Evolutionary conservation across 768 basidiomycete genomes (phyloP).

Genomic region (Strobilomyces echinocephalus): DNA sequence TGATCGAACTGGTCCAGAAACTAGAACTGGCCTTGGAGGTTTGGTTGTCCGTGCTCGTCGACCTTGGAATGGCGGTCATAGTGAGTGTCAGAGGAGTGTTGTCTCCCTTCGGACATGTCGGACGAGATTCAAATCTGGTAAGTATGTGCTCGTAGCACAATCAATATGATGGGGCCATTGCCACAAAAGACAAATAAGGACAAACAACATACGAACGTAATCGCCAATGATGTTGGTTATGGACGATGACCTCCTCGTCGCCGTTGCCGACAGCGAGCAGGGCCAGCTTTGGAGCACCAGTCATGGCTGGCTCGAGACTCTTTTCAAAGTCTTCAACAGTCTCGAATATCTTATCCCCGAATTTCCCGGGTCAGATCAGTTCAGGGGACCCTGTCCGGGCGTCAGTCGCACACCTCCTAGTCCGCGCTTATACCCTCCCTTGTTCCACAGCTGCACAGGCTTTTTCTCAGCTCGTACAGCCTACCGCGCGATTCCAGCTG

Average conservation of each 20-base stretch:
- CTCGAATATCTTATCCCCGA: conserved; percentile 33
- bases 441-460: conserved; percentile 76
- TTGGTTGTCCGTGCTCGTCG: neutral
- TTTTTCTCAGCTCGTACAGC: conserved; percentile 71
- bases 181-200: conserved; percentile 22
- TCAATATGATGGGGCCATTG: conserved; percentile 1
- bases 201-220: conserved; percentile 11
- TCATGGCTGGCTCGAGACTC: conserved; percentile 31
- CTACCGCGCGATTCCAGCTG: conserved; percentile 74
- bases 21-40: conserved; percentile 13
- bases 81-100: neutral
- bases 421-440: conserved; percentile 61
- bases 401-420: conserved; percentile 64
- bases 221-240: conserved; percentile 16
- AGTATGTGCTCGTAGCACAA: too few species aligned
- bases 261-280: conserved; percentile 30
- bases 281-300: conserved; percentile 19
- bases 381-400: conserved; percentile 47
- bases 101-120: neutral
- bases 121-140: neutral
- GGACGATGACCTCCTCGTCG: conserved; percentile 33
- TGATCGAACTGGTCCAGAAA: neutral
- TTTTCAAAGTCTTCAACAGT: conserved; percentile 30
- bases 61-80: conserved; percentile 11
- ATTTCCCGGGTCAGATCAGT: conserved; percentile 27